These are phyloP conservation scores for Actinomortierella ambigua DNA, from an alignment of 371 early-diverging fungal genomes.

Conservation along the genomic window DNA sequence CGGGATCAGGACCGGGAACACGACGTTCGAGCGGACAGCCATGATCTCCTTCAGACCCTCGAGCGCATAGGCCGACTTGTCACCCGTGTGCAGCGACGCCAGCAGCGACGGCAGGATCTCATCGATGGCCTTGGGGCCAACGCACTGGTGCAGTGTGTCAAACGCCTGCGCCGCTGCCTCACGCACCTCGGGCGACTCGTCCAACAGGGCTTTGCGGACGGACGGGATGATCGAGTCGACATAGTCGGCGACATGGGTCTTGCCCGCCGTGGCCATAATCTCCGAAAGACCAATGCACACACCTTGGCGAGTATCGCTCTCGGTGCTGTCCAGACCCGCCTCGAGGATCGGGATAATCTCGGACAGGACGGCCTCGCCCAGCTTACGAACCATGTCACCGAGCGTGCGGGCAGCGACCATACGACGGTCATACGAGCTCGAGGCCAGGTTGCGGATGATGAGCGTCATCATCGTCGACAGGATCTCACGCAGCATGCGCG, in stretches of 20 bases:
- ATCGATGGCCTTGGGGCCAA: slow-evolving; percentile 92
- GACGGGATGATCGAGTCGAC: slow-evolving; percentile 80
- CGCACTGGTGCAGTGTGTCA: slow-evolving; percentile 87
- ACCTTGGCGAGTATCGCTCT: slow-evolving; percentile 81
- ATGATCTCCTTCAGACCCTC: slow-evolving; percentile 96
- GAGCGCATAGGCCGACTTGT: slow-evolving; percentile 78
- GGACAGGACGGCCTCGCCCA: slow-evolving; percentile 88
- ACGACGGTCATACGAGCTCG: slow-evolving; percentile 73
- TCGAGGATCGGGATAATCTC: slow-evolving; percentile 91
- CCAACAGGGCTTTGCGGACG: slow-evolving; percentile 81
- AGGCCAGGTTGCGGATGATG: slow-evolving; percentile 81
- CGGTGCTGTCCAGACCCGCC: slow-evolving; percentile 71
- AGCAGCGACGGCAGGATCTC: slow-evolving; percentile 89
- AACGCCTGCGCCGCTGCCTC: slow-evolving; percentile 96
- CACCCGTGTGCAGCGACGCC: slow-evolving; percentile 74
- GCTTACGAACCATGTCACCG: slow-evolving; percentile 93
- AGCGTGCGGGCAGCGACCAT: slow-evolving; percentile 89
- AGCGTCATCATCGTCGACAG: slow-evolving; percentile 86
- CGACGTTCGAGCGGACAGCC: slow-evolving; percentile 92
- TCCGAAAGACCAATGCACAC: slow-evolving; percentile 93
- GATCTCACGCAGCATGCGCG: slow-evolving; percentile 95
- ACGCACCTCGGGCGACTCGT: slow-evolving; percentile 81
- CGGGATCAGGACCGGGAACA: slow-evolving; percentile 96
- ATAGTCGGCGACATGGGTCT: slow-evolving; percentile 82
- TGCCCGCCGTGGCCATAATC: slow-evolving; percentile 87